Evolutionary conservation across 2,329 filamentous ascomycete genomes (phyloP).

Genomic region (Neobulgaria alba): DNA sequence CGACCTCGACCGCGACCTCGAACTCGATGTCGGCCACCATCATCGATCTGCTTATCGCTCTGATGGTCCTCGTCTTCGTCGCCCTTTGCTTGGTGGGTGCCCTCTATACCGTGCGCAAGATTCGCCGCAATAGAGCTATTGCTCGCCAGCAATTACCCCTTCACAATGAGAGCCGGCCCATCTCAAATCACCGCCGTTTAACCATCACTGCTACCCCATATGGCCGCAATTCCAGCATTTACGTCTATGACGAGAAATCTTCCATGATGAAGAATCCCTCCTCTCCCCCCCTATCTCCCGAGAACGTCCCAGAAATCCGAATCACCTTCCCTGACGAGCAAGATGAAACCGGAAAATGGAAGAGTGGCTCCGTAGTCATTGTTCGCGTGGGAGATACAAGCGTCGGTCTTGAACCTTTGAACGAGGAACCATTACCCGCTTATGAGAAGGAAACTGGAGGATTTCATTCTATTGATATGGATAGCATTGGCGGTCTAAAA

Average conservation of each 20-base stretch:
- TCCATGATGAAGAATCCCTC: slow-evolving; percentile 62
- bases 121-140: slow-evolving; percentile 39
- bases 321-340: slow-evolving; percentile 97
- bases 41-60: slow-evolving; percentile 68
- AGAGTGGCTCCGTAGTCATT: slow-evolving; percentile 81
- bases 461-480: slow-evolving; percentile 91
- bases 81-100: slow-evolving; percentile 57
- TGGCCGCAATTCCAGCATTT: slow-evolving; percentile 56
- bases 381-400: slow-evolving; percentile 83
- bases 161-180: slow-evolving; percentile 47
- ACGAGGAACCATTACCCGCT: slow-evolving; percentile 69
- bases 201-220: slow-evolving; percentile 43
- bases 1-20: slow-evolving; percentile 24
- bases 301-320: slow-evolving; percentile 85
- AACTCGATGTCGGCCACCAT: slow-evolving; percentile 48
- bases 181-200: slow-evolving; percentile 41
- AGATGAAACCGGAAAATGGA: slow-evolving; percentile 71
- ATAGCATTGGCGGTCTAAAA: slow-evolving; percentile 87
- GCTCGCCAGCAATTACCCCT: slow-evolving; percentile 47
- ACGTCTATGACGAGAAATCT: slow-evolving; percentile 73
- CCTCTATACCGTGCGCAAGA: slow-evolving; percentile 66
- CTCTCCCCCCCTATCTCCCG: slow-evolving; percentile 69
- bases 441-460: slow-evolving; percentile 75
- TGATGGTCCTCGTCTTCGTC: slow-evolving; percentile 71
- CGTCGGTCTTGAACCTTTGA: slow-evolving; percentile 79